Evolutionary conservation across 305 asterid genomes (phyloP), one percentile per base, ranked within the genome.

Genomic region (Nicotiana rustica): DNA sequence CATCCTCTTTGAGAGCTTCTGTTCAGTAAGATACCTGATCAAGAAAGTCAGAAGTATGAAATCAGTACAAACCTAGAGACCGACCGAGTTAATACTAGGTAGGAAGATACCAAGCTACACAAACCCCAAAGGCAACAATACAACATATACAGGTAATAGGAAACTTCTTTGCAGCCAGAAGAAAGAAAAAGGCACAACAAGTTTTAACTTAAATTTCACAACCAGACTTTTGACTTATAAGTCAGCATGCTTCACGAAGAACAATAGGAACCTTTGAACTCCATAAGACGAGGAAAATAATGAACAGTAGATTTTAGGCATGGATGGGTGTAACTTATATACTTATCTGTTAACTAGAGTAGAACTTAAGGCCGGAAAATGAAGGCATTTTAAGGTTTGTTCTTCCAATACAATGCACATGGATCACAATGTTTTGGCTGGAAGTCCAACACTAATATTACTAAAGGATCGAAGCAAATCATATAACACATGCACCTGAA

Each of bases 11-110:
- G 98, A 97, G 59, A 92, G 94, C 90, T 88, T 91, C 82, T 87
- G 95, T 82, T 92, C 94, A 52, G 92, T 91, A 85, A 96, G 94
- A 91, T 91, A 94, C 90, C 99, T 96, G 89, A 86, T 78, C 29
- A 75, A 75, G 80, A 75, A 55, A 29, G 66, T 29, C 15, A 55
- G 17, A 31, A 52, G 64, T 52, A 49, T 75, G 44, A 75, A 49
- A 52, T 49, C 64, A 4, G 64, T 1, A 73, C 62, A 15, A 13
- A 73, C 79, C 36, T 49, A 73, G 79, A 13, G 25, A 25, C 25
- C 25, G 31, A 52, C 29, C 17, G 10, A 2, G 47, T 1, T 52
- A 75, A 73, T 49, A 73, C 15, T 73, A 14, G 17, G 64, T 13
- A 10, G 17, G 25, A 75, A 52, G 41, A 75, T 18, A 17, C 44